Evolutionary conservation across 2,329 filamentous ascomycete genomes (phyloP).

Genomic region (Zasmidium angulare): DNA sequence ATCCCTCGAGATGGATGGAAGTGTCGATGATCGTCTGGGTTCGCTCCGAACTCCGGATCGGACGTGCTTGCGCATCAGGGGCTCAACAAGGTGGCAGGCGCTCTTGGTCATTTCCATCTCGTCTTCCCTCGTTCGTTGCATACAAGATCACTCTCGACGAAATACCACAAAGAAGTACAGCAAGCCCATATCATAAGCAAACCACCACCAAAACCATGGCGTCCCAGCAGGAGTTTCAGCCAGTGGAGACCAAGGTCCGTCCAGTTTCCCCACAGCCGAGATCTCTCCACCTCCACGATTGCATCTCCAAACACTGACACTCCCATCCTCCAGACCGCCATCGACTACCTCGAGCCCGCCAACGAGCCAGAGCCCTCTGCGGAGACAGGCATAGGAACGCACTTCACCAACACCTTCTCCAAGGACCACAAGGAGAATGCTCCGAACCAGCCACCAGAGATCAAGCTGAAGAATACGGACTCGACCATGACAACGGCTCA

Average conservation of each 20-base stretch:
- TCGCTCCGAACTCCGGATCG: neutral
- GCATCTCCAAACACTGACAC: neutral
- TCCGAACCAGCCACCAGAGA: slow-evolving; percentile 8
- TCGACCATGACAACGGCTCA: slow-evolving; percentile 20
- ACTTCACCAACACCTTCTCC: slow-evolving; percentile 21
- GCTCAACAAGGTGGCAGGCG: neutral
- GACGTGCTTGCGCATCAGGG: neutral
- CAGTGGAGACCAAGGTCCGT: slow-evolving; percentile 11
- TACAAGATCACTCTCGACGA: neutral
- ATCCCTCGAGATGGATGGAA: too few relatives aligned
- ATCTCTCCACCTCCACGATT: neutral
- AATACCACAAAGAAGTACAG: neutral
- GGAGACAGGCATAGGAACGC: slow-evolving; percentile 19
- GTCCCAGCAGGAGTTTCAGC: neutral
- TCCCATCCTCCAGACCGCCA: slow-evolving; percentile 7
- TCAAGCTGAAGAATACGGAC: slow-evolving; percentile 14
- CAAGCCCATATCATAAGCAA: neutral
- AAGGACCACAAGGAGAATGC: slow-evolving; percentile 16
- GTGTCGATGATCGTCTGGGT: neutral
- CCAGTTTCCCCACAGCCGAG: neutral
- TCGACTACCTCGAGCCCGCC: slow-evolving; percentile 17
- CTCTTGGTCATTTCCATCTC: neutral
- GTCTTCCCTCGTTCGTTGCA: too few relatives aligned
- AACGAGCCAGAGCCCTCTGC: slow-evolving; percentile 18
- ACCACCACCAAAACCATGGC: neutral